A percentile compares a stretch with the other conserved stretches of the same genome.
These are phyloP conservation scores for Fusarium citri DNA, from an alignment of 2,329 filamentous ascomycete species.

Conservation along the genomic window DNA sequence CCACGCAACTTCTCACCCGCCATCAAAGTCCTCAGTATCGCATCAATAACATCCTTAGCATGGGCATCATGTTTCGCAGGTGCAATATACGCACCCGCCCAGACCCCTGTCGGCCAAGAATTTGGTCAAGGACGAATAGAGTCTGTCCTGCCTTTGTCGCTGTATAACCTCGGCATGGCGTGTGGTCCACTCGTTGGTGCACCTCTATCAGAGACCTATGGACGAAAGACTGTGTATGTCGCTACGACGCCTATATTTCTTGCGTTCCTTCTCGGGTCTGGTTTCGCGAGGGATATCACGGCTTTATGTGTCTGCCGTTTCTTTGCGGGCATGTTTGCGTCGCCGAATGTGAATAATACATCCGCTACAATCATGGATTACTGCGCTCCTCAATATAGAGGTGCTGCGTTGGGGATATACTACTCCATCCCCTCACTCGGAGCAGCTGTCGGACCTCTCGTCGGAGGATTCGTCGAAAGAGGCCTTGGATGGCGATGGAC, in stretches of 20 bases:
- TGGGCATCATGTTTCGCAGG: slow-evolving; percentile 19
- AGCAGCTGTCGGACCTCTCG: slow-evolving; percentile 17
- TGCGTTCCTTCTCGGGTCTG: background rate
- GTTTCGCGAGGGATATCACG: background rate
- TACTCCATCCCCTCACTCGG: slow-evolving; percentile 32
- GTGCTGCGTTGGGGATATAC: slow-evolving; percentile 20
- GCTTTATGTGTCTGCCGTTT: slow-evolving; percentile 20
- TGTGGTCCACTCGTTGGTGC: slow-evolving; percentile 26
- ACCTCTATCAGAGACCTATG: slow-evolving; percentile 30
- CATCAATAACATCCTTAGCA: slow-evolving; percentile 8
- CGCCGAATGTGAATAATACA: slow-evolving; percentile 31
- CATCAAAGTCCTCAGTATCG: slow-evolving; percentile 15
- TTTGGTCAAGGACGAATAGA: background rate
- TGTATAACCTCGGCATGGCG: slow-evolving; percentile 37
- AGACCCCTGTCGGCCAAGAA: slow-evolving; percentile 6
- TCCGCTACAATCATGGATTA: slow-evolving; percentile 36
- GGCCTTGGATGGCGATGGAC: slow-evolving; percentile 30
- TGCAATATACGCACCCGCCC: slow-evolving; percentile 25
- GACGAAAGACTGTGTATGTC: slow-evolving; percentile 25
- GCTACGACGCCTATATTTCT: slow-evolving; percentile 30
- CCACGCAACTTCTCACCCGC: slow-evolving; percentile 23
- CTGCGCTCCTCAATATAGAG: slow-evolving; percentile 1
- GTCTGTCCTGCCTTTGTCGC: slow-evolving; percentile 5
- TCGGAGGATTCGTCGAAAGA: slow-evolving; percentile 19
- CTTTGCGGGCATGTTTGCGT: slow-evolving; percentile 32